phyloP scores from a whole-genome alignment of 257 asterid genomes.

The Solanum raphanifolium region DNA sequence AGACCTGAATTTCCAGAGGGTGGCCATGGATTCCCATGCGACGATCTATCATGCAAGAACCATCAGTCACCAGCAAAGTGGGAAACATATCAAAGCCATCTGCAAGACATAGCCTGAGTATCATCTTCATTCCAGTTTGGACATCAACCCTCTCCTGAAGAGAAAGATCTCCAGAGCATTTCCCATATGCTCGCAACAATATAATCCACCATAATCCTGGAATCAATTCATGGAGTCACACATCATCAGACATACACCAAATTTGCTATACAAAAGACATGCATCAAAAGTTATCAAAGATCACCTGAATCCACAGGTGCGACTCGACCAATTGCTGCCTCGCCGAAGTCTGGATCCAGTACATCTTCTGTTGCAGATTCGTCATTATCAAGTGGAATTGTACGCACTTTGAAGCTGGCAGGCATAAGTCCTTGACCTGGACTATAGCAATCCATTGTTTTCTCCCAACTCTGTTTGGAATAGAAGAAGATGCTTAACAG shows the following conservation, averaged over 20 bases:
- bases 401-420: conserved; percentile 87
- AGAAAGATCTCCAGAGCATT: conserved; percentile 66
- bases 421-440: conserved; percentile 98
- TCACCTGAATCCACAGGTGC: conserved; percentile 92
- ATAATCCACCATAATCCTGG: conserved; percentile 85
- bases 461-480: conserved; percentile 70
- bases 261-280: not conserved
- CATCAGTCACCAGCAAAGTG: conserved; percentile 66
- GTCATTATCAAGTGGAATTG: conserved; percentile 69
- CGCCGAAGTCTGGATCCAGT: conserved; percentile 88
- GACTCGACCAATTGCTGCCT: conserved; percentile 91
- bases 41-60: conserved; percentile 87
- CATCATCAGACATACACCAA: not conserved
- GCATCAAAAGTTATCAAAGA: not conserved
- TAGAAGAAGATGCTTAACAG: not conserved
- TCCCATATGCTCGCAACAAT: conserved; percentile 70
- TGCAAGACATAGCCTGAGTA: conserved; percentile 60
- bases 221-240: conserved; percentile 2
- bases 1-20: conserved; percentile 79
- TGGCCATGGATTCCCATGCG: conserved; percentile 91
- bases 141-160: conserved; percentile 74
- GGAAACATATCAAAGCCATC: conserved; percentile 89
- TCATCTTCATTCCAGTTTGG: conserved; percentile 74
- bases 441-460: conserved; percentile 91
- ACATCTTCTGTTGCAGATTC: conserved; percentile 82